Evolutionary conservation across 495 filamentous ascomycete genomes (phyloP), one percentile per base, ranked within the genome.

Genomic region (Aspergillus indologenus): DNA sequence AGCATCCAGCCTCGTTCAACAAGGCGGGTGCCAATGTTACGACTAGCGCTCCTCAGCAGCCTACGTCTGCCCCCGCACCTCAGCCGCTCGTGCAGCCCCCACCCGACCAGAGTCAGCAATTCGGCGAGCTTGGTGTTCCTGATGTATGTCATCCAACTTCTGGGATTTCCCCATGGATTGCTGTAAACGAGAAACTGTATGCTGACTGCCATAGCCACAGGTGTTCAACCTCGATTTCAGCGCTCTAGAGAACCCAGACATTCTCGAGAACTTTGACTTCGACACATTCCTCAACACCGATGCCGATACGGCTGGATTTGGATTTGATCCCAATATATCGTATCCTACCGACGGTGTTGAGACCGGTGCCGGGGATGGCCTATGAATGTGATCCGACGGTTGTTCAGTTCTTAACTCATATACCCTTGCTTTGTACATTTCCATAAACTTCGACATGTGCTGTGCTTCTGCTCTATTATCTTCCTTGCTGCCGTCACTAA

Each of bases 201-300:
- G 58, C 61, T 56, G 58, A 57, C 53, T 17, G 18, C 45, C 61
- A 20, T 50, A 75, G 72, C 18, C 66, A 47, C 68, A 58, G 53
- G 56, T 69, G 45, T 79, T 80, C 70, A 81, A 71, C 45, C 79
- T 89, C 67, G 85, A 87, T 55, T 90, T 90, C 66, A 79, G 79
- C 63, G 65, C 71, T 46, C 71, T 89, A 65, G 79, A 83, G 54
- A 83, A 80, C 26, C 75, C 76, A 47, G 82, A 92, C 69, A 87
- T 95, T n/a, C 77, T 98, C 50, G 87, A 91, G 67, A 89, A 90
- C 64, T 98, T 98, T 63, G 93, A 98, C 71, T 98, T 98, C 70
- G 93, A 98, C 72, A 91, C 90, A 0, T 98, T 97, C 83, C 77
- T 98, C 52, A 85, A 86, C 60, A 85, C 81, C 11, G 83, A 85